These are phyloP conservation scores for Metschnikowia gelsemii DNA, from an alignment of 805 yeast genomes.

Conservation along the genomic window DNA sequence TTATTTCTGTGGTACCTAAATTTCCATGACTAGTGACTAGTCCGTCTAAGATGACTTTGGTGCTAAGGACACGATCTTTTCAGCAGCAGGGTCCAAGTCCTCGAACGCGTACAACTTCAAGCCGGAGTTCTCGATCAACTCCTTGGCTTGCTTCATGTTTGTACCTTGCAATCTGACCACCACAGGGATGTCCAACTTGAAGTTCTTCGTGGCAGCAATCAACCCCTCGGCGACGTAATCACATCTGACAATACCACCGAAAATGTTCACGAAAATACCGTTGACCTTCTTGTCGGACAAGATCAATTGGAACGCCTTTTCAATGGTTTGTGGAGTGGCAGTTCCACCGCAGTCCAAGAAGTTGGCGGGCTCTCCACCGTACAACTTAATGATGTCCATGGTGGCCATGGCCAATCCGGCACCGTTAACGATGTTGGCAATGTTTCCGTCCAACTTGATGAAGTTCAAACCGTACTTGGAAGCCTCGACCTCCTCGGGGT, in stretches of 20 bases:
- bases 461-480: conserved; percentile 87
- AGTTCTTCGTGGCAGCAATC: conserved; percentile 89
- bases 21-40: background rate
- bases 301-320: conserved; percentile 92
- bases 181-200: conserved; percentile 88
- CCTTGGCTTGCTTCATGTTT: conserved; percentile 84
- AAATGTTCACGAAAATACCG: conserved; percentile 96
- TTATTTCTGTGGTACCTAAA: conserved; percentile 4
- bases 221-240: conserved; percentile 98
- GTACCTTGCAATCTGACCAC: conserved; percentile 99
- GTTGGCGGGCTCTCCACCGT: conserved; percentile 99
- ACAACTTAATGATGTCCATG: conserved; percentile 96
- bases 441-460: conserved; percentile 97
- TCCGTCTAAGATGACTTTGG: conserved; percentile 23
- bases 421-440: conserved; percentile 98
- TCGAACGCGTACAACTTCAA: conserved; percentile 87
- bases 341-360: conserved; percentile 99
- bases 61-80: conserved; percentile 80
- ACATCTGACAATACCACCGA: conserved; percentile 99
- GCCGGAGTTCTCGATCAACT: conserved; percentile 83
- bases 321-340: conserved; percentile 97
- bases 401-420: conserved; percentile 99
- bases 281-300: conserved; percentile 84
- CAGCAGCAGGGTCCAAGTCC: conserved; percentile 96
- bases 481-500: conserved; percentile 94